Conservation (phyloP, 2,329 filamentous ascomycete genomes). For the Paecilomyces formosus region DNA sequence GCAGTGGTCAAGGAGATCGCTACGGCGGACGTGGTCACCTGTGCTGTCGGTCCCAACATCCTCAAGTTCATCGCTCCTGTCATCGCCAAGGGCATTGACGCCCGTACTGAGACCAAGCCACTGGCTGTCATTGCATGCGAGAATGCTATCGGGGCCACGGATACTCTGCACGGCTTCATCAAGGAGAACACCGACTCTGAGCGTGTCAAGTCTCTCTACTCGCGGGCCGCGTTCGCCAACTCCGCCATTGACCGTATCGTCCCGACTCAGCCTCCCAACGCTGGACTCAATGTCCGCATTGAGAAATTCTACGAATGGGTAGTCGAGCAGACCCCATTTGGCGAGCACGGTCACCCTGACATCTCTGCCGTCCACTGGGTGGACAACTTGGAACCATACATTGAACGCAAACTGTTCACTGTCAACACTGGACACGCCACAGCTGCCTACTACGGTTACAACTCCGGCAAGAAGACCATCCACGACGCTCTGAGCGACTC, state of each 20-base stretch:
- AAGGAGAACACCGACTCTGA: conserved; percentile 65
- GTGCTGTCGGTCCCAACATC: conserved; percentile 92
- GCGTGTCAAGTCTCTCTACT: conserved; percentile 59
- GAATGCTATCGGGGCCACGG: conserved; percentile 92
- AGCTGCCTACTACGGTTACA: conserved; percentile 89
- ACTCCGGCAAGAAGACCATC: conserved; percentile 77
- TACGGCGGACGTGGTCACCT: conserved; percentile 85
- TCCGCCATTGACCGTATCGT: conserved; percentile 98
- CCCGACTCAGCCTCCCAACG: conserved; percentile 72
- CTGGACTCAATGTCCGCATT: conserved; percentile 83
- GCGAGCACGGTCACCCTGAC: conserved; percentile 58
- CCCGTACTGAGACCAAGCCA: conserved; percentile 58
- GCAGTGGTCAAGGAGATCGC: conserved; percentile 79
- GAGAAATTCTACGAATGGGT: conserved; percentile 99
- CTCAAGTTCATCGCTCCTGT: conserved; percentile 93
- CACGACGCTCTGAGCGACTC: conserved; percentile 80
- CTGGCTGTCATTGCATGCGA: conserved; percentile 94
- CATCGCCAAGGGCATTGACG: conserved; percentile 88
- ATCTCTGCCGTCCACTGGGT: conserved; percentile 93
- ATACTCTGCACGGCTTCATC: conserved; percentile 76
- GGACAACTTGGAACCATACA: conserved; percentile 83
- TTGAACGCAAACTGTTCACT: conserved; percentile 98
- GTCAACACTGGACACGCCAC: conserved; percentile 98
- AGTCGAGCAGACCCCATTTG: conserved; percentile 80
- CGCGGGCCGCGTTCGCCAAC: conserved; percentile 86